These are phyloP conservation scores for Spizellomyces punctatus DNA, from an alignment of 192 early-diverging fungal species.

Conservation along the genomic window DNA sequence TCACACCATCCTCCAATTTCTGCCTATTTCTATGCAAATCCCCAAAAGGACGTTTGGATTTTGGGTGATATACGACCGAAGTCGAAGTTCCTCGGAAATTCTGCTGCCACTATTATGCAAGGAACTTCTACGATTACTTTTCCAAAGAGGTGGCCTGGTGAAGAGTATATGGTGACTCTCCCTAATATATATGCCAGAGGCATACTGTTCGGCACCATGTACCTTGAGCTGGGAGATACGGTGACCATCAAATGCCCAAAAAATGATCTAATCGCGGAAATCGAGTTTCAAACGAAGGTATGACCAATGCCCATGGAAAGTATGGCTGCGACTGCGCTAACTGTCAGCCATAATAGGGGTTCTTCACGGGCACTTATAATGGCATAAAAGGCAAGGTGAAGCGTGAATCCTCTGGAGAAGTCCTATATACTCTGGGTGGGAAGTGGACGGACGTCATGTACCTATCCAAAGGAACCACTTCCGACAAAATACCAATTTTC, in stretches of 20 bases:
- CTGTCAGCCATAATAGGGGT: slow-evolving; percentile 53
- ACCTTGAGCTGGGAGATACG: slow-evolving; percentile 88
- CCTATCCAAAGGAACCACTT: slow-evolving; percentile 18
- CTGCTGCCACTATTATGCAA: slow-evolving; percentile 85
- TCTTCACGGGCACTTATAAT: slow-evolving; percentile 76
- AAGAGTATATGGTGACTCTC: slow-evolving; percentile 80
- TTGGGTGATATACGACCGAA: slow-evolving; percentile 82
- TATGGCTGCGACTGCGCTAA: background rate
- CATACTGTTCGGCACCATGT: slow-evolving; percentile 92
- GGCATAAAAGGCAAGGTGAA: slow-evolving; percentile 83
- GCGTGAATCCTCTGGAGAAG: slow-evolving; percentile 71
- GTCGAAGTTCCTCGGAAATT: slow-evolving; percentile 87
- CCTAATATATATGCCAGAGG: slow-evolving; percentile 95
- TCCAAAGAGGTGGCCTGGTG: slow-evolving; percentile 59
- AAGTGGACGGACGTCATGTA: slow-evolving; percentile 82
- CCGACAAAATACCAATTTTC: slow-evolving; percentile 60
- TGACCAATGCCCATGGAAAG: slow-evolving; percentile 23
- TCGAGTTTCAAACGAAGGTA: slow-evolving; percentile 93
- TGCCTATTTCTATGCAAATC: slow-evolving; percentile 70
- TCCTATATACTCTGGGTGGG: slow-evolving; percentile 81
- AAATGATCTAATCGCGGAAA: slow-evolving; percentile 74
- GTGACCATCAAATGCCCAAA: slow-evolving; percentile 72
- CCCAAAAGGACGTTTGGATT: slow-evolving; percentile 78
- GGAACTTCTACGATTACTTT: slow-evolving; percentile 69
- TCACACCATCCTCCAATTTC: slow-evolving; percentile 95